Evolutionary conservation across 768 basidiomycete species (phyloP).

Genomic region (Mycena kentingensis): DNA sequence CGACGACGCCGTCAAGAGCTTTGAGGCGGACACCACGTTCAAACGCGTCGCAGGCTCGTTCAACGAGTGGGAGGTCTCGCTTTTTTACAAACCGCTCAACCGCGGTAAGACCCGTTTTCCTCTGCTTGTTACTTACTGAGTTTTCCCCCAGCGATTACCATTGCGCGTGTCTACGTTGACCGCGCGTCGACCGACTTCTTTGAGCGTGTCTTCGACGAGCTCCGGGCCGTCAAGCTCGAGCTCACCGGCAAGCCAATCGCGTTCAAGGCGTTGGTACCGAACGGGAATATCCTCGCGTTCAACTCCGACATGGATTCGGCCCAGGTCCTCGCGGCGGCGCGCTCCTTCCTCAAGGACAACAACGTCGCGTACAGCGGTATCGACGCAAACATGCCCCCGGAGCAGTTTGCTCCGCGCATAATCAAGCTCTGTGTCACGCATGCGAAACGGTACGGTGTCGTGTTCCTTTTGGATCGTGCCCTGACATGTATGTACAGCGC

Average conservation of each 20-base stretch:
- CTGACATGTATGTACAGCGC: neutral
- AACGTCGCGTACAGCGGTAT: slow-evolving; percentile 10
- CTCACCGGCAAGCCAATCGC: slow-evolving; percentile 7
- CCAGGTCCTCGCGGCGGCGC: slow-evolving; percentile 2
- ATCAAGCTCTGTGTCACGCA: slow-evolving; percentile 11
- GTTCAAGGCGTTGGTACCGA: slow-evolving; percentile 6
- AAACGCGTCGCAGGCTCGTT: slow-evolving; percentile 5
- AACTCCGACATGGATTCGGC: slow-evolving; percentile 19
- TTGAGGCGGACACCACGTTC: slow-evolving; percentile 15
- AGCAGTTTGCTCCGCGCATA: neutral
- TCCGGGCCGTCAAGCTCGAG: slow-evolving; percentile 1
- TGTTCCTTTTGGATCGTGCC: neutral
- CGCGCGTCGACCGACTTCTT: slow-evolving; percentile 6
- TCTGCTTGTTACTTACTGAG: neutral
- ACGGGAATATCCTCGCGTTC: slow-evolving; percentile 14
- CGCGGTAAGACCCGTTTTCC: neutral
- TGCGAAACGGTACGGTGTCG: neutral
- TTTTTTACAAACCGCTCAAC: slow-evolving; percentile 2
- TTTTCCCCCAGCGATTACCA: slow-evolving; percentile 1
- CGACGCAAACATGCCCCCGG: neutral
- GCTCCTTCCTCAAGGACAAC: slow-evolving; percentile 12
- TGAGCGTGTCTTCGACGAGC: slow-evolving; percentile 9
- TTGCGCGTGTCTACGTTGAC: slow-evolving; percentile 10
- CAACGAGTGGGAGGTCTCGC: slow-evolving; percentile 15
- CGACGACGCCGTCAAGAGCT: neutral